A percentile compares a stretch with the other conserved stretches of the same genome.
phyloP scores from a whole-genome alignment of 2,329 filamentous ascomycete genomes.

The Colletotrichum lini region DNA sequence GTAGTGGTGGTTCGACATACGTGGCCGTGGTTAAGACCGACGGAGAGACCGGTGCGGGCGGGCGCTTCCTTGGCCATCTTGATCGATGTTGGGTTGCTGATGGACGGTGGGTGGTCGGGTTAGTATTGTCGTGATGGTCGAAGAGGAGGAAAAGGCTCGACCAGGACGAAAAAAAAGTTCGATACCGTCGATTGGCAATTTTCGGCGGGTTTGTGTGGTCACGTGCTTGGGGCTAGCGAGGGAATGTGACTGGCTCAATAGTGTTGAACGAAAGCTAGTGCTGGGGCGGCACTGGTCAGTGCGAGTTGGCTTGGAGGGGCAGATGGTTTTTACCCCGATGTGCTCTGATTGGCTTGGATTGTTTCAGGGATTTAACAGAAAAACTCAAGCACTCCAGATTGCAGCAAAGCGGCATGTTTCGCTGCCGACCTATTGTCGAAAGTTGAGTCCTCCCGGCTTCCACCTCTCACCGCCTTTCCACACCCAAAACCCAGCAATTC shows the following conservation, averaged over 20 bases:
- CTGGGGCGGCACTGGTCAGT: not conserved
- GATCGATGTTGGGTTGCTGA: constrained; percentile 49
- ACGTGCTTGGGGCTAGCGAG: constrained; percentile 46
- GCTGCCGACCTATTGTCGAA: no score
- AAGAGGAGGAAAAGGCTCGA: constrained; percentile 38
- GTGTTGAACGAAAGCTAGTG: not conserved
- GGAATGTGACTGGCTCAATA: constrained; percentile 24
- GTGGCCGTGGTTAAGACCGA: constrained; percentile 76
- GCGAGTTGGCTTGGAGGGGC: not conserved
- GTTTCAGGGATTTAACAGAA: not conserved
- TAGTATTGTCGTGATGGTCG: constrained; percentile 49
- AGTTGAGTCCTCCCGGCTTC: not conserved
- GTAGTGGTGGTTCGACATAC: constrained; percentile 64
- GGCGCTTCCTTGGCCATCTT: constrained; percentile 73
- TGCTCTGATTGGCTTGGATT: constrained; percentile 2
- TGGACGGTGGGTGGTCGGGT: constrained; percentile 48
- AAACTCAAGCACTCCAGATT: no score
- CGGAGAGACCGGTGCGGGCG: constrained; percentile 71
- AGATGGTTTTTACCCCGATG: not conserved
- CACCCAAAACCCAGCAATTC: not conserved
- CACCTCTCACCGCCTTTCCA: constrained; percentile 30
- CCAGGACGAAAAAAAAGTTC: constrained; percentile 27
- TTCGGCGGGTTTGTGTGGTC: constrained; percentile 46
- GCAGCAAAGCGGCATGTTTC: no score
- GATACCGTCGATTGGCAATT: constrained; percentile 20